Evolutionary conservation across 306 rosid genomes (phyloP), one percentile per base, ranked within the genome.

Genomic region (Coriaria nepalensis): DNA sequence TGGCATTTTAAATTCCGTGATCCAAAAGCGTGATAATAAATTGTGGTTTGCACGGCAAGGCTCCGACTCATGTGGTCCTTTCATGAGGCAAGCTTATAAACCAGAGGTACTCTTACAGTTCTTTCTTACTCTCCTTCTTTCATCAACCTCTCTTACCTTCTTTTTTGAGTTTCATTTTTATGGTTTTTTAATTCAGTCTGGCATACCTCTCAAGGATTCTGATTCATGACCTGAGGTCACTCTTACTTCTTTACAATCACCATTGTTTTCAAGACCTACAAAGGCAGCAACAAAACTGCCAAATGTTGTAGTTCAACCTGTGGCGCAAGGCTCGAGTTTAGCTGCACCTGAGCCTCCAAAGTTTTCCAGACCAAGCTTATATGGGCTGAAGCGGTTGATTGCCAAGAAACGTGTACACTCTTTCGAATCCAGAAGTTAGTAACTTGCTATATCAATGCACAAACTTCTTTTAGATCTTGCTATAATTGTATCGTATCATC

Each of bases 21-120:
- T 49, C 37, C 35, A 64, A 37, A 77, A 90, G 64, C 15, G 68
- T 33, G 83, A 75, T 49, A 80, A 70, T 52, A 77, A 48, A 53
- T 13, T 71, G 63, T 53, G 46, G 63, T 80, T 84, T 45, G 86
- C 86, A 4, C 71, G 86, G 54, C 92, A 77, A 63, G 74, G 79
- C 52, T 72, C 94, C 44, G 58, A 64, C 42, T 71, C 86, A 54
- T 65, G 60, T 47, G 78, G 73, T 49, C 57, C 60, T 55, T 84
- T 77, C 64, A 84, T 80, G 90, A 75, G 82, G 69, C 82, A 65
- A 46, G 56, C 71, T 52, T 62, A 78, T 36, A 41, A 8, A 37
- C 58, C 71, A 38, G 74, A 76, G 87, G 93, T 81, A 52, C 57
- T 64, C 44, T 13, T 33, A 9, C 8, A 0, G 13, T 35, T 14